A percentile compares a stretch with the other conserved stretches of the same genome.
Conservation (phyloP, 345 rosid species). For the Pugionium cornutum region DNA sequence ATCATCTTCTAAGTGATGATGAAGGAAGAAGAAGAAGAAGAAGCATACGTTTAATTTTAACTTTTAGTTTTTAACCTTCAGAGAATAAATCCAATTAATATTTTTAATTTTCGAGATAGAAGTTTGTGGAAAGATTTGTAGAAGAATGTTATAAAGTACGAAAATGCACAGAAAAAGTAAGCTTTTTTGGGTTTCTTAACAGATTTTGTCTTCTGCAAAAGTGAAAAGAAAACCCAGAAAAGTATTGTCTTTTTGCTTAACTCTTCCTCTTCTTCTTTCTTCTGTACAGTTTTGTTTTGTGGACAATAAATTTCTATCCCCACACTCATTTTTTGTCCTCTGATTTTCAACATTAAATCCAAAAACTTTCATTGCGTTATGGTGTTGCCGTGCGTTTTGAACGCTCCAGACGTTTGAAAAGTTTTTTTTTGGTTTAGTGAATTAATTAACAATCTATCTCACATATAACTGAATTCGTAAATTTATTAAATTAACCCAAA, state of each 20-base stretch:
- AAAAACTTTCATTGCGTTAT: no score
- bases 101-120: constrained; percentile 14
- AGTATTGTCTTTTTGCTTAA: constrained; percentile 30
- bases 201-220: constrained; percentile 25
- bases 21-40: constrained; percentile 20
- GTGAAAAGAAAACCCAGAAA: constrained; percentile 32
- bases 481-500: no score
- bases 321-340: constrained; percentile 22
- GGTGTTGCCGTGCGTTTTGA: background rate
- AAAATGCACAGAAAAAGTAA: constrained; percentile 28
- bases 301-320: constrained; percentile 4
- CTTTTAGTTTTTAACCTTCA: constrained; percentile 23
- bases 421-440: no score
- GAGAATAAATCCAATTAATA: constrained; percentile 3
- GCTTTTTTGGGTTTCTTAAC: constrained; percentile 8
- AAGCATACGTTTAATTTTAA: constrained; percentile 17
- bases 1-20: constrained; percentile 32
- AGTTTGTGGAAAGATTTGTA: constrained; percentile 26
- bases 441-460: no score
- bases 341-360: background rate
- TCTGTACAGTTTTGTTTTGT: constrained; percentile 26
- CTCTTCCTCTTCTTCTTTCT: constrained; percentile 9
- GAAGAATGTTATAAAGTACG: constrained; percentile 34
- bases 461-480: no score
- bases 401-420: background rate